Conservation (phyloP, 2,329 filamentous ascomycete genomes). For the Xylaria sp. region DNA sequence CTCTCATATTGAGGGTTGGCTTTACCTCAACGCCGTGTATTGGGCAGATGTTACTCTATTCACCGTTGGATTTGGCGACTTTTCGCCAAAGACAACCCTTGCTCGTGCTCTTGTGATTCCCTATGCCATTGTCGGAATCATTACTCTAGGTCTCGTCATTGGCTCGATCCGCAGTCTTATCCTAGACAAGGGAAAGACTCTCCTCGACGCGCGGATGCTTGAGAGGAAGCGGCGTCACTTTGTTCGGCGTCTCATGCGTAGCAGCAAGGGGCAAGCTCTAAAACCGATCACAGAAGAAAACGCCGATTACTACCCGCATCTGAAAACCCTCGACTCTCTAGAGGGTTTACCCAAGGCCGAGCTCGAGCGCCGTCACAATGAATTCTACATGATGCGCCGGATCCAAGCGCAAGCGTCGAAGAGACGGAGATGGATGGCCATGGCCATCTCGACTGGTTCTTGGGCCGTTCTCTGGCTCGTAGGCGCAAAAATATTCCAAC, state of each 20-base stretch:
- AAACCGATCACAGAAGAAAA: slow-evolving; percentile 39
- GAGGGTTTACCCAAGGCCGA: slow-evolving; percentile 36
- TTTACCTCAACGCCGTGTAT: slow-evolving; percentile 71
- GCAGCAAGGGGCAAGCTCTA: slow-evolving; percentile 44
- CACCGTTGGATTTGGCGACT: slow-evolving; percentile 60
- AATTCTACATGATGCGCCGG: slow-evolving; percentile 75
- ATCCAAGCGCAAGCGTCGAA: slow-evolving; percentile 63
- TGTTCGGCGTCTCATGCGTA: slow-evolving; percentile 41
- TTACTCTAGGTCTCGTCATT: slow-evolving; percentile 79
- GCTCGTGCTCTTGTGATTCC: slow-evolving; percentile 72
- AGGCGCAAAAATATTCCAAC: slow-evolving; percentile 68
- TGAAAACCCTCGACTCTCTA: slow-evolving; percentile 16
- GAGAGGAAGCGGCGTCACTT: slow-evolving; percentile 52
- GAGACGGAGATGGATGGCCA: slow-evolving; percentile 68
- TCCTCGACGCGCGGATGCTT: slow-evolving; percentile 52
- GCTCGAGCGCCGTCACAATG: slow-evolving; percentile 57
- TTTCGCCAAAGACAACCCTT: slow-evolving; percentile 43
- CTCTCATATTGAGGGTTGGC: slow-evolving; percentile 65
- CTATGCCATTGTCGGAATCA: slow-evolving; percentile 75
- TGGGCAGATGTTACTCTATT: slow-evolving; percentile 71
- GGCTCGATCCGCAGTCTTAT: slow-evolving; percentile 67
- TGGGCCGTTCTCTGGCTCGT: slow-evolving; percentile 75
- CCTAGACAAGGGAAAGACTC: slow-evolving; percentile 51
- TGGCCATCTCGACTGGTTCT: slow-evolving; percentile 60
- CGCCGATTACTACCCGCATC: slow-evolving; percentile 16